Evolutionary conservation across 768 basidiomycete genomes (phyloP).

Genomic region (Russula sp.): DNA sequence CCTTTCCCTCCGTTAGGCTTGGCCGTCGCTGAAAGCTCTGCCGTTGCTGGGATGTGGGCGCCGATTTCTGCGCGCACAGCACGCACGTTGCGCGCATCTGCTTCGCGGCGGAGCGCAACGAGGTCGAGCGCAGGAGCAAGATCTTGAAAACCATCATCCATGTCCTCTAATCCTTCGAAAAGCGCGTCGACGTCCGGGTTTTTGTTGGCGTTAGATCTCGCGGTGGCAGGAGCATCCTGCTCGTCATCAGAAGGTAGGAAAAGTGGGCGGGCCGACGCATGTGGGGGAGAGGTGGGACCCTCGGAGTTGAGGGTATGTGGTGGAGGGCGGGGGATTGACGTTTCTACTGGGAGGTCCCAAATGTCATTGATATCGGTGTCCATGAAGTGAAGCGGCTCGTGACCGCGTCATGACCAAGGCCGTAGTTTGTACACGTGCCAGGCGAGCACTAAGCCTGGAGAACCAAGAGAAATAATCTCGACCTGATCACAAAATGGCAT

Average conservation of each 20-base stretch:
- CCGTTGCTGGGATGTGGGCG: slow-evolving; percentile 41
- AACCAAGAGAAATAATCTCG: background rate
- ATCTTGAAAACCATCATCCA: slow-evolving; percentile 31
- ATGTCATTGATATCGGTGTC: slow-evolving; percentile 43
- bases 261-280: slow-evolving; percentile 34
- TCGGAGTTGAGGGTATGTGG: slow-evolving; percentile 22
- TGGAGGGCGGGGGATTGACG: slow-evolving; percentile 29
- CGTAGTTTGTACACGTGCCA: background rate
- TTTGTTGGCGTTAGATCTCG: slow-evolving; percentile 6
- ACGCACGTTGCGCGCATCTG: slow-evolving; percentile 41
- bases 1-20: slow-evolving; percentile 30
- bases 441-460: background rate
- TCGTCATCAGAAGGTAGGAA: slow-evolving; percentile 54
- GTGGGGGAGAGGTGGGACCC: background rate
- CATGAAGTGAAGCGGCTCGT: slow-evolving; percentile 7
- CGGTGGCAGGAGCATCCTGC: slow-evolving; percentile 31
- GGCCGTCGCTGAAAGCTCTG: slow-evolving; percentile 28
- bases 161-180: slow-evolving; percentile 41
- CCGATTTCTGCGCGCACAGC: slow-evolving; percentile 37
- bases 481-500: background rate
- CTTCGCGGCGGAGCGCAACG: slow-evolving; percentile 46
- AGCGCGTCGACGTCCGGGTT: slow-evolving; percentile 34
- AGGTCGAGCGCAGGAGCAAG: slow-evolving; percentile 48
- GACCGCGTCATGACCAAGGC: slow-evolving; percentile 2
- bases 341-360: slow-evolving; percentile 42